Percentiles rank a stretch among this genome's conserved stretches.
Evolutionary conservation across 805 yeast genomes (phyloP).

Genomic region (Starmerella tilneyi): DNA sequence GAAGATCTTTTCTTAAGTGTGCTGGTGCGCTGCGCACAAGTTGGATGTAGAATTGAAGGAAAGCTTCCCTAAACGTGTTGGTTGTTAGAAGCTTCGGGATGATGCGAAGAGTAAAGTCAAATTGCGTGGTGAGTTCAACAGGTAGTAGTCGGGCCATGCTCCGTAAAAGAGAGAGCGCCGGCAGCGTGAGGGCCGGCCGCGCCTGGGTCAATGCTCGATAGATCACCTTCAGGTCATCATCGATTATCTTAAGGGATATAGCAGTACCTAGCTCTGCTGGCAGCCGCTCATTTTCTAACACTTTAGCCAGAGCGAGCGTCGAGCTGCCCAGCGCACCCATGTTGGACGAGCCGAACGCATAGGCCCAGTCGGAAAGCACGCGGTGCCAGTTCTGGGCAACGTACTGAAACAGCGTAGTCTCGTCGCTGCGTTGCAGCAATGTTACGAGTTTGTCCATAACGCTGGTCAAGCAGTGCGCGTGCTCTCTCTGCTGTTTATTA

Average conservation of each 20-base stretch:
- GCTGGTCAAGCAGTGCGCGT: not conserved
- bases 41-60: constrained; percentile 52
- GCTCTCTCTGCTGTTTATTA: not conserved
- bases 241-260: constrained; percentile 45
- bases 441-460: constrained; percentile 19
- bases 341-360: constrained; percentile 24
- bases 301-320: constrained; percentile 19
- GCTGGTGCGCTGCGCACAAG: constrained; percentile 43
- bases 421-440: constrained; percentile 9
- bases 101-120: constrained; percentile 56
- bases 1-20: constrained; percentile 52
- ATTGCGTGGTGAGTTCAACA: constrained; percentile 47
- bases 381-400: constrained; percentile 8
- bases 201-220: constrained; percentile 55
- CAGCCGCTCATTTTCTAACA: constrained; percentile 7
- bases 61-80: constrained; percentile 45
- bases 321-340: constrained; percentile 20
- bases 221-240: constrained; percentile 49
- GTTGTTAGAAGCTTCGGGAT: constrained; percentile 55
- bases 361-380: constrained; percentile 25
- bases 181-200: constrained; percentile 50
- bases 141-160: constrained; percentile 40
- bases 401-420: constrained; percentile 5
- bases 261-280: constrained; percentile 15
- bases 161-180: constrained; percentile 48